Evolutionary conservation across 345 rosid species (phyloP), one percentile per base, ranked within the genome.

Genomic region (Boechera stricta): DNA sequence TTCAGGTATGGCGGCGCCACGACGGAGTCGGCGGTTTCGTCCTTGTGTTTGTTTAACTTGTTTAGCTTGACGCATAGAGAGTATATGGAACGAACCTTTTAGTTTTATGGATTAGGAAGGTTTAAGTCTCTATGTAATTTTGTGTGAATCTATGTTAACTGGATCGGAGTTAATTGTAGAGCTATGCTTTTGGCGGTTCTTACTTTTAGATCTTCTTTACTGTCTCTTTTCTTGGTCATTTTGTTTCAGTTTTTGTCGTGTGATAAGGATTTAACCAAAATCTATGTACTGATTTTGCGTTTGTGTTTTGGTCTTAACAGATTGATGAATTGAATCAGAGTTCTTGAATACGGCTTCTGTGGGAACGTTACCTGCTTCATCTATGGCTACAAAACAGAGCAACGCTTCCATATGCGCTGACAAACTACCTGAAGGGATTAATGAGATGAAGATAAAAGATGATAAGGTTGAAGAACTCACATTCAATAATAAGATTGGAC

Each of bases 381-480:
- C 82, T 42, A 64, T 32, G 29, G 67, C 57, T 49, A 47, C 79
- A 32, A 74, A 70, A 70, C 71, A 70, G 41, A 77, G 33, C 65
- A 73, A 54, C 45, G 62, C 53, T 83, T 66, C 75, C 18, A 31
- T 74, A 9, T 60, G 28, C 6, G 84, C 72, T 21, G 89, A 86
- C 5, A 80, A 75, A 67, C 67, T 86, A 44, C 89, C 88, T 2
- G 87, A 84, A 73, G 87, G 87, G 72, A 85, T 88, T 81, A 82
- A 85, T 73, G 92, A 88, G 15, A 86, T 88, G 88, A 88, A 83
- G 77, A 86, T 86, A 26, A 88, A 85, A 73, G 92, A 88, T 72
- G 90, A 88, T 48, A 83, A 83, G 78, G 85, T 80, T 69, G 28
- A 72, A 31, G 13, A 72, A 67, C 44, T 75, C 28, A 32, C 5